Base-by-base conservation (phyloP, 768 basidiomycete genomes). In the Trametes sanguinea region DNA sequence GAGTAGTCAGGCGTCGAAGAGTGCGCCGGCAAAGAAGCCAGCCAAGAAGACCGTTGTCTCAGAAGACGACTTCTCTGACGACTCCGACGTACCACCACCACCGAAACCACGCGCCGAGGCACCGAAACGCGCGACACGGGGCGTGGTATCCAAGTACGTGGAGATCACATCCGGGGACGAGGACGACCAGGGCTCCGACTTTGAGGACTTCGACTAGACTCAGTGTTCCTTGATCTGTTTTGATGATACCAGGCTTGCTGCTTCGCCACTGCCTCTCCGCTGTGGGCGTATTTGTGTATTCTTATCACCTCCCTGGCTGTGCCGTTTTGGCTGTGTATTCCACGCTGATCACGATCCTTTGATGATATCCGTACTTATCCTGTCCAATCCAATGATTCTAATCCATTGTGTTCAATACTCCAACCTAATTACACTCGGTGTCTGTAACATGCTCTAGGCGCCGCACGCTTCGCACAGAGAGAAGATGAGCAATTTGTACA, bases 101-200 rank as follows among this genome's bases (percentile, higher is more conserved):
- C 76, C 76, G 6, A 81, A 81, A 45, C 60, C 75, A 32, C 81
- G 81, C 3, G 67, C 73, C 10, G 69, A 74, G 17, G 76, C 77
- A 27, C 78, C 82, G 11, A 76, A 77, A 55, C 81, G 86, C 29
- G 77, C 82, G n/a, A 81, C 80, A 10, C 71, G 80, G 58, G 78
- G 75, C 8, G 56, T 51, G 29, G 69, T 78, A 55, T 86, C 85
- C 79, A 85, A 85, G 65, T 74, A 74, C 48, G 66, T 74, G 45
- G 73, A 74, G 65, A 70, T 74, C 46, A 43, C 62, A 47, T 81
- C 80, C 4, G 79, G 79, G 13, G 81, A 77, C 5, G 77, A 71
- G 32, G 79, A 74, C 10, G 68, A 65, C 11, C 66, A 66, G 27
- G 71, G 60, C 22, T 70, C 68, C n/a, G 68, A 69, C n/a, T 72